Evolutionary conservation across 2,329 filamentous ascomycete species (phyloP).

Genomic region (Penicillium sp.): DNA sequence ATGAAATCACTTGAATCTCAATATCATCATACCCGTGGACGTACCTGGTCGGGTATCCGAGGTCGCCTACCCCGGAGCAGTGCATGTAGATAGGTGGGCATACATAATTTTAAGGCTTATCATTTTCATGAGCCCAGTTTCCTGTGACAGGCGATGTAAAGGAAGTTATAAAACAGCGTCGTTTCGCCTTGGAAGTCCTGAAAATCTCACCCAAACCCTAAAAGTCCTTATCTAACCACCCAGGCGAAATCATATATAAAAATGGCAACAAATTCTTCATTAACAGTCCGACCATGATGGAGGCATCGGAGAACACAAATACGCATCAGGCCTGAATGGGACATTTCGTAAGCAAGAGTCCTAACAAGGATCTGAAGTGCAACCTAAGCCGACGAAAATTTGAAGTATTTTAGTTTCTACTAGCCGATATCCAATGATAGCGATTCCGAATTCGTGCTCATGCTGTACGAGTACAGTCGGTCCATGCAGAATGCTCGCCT

Average conservation of each 20-base stretch:
- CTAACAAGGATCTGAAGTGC: constrained; percentile 7
- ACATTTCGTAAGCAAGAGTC: constrained; percentile 1
- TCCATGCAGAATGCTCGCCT: background rate
- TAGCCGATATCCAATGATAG: constrained; percentile 14
- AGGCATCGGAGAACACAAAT: constrained; percentile 15
- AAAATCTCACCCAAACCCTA: background rate
- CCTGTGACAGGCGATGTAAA: background rate
- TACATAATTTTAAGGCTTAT: background rate
- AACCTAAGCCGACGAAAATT: background rate
- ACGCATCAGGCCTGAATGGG: constrained; percentile 7
- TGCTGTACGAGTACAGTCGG: constrained; percentile 6
- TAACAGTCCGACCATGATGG: constrained; percentile 2
- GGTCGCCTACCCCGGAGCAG: too few relatives aligned
- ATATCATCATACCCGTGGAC: too few relatives aligned
- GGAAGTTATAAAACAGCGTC: background rate
- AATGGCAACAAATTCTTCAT: background rate
- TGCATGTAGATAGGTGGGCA: too few relatives aligned
- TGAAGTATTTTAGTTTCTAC: constrained; percentile 11
- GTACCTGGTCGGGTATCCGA: too few relatives aligned
- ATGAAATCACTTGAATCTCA: too few relatives aligned
- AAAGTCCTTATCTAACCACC: background rate
- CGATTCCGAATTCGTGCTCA: constrained; percentile 11
- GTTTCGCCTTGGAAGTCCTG: background rate
- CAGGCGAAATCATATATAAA: background rate
- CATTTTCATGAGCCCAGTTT: background rate